phyloP scores from a whole-genome alignment of 768 basidiomycete species.

The Leccinum olivaceopallidum region DNA sequence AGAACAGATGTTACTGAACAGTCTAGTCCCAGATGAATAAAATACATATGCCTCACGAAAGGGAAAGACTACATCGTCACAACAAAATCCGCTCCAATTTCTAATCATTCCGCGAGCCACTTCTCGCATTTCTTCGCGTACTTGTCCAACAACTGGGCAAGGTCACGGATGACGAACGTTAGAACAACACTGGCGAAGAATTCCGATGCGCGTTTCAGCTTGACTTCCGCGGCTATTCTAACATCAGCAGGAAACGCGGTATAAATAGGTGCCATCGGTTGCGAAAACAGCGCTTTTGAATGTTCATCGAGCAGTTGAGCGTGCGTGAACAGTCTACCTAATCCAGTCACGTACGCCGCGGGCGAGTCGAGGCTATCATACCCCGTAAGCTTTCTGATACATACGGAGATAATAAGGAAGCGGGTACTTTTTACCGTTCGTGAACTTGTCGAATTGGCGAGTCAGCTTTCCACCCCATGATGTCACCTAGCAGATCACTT shows the following conservation, averaged over 20 bases:
- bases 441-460: conserved; percentile 78
- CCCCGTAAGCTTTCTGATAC: conserved; percentile 13
- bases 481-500: conserved; percentile 40
- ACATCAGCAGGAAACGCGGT: conserved; percentile 65
- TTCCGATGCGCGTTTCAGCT: conserved; percentile 81
- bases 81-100: conserved; percentile 21
- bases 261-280: conserved; percentile 72
- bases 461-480: conserved; percentile 75
- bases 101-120: conserved; percentile 77
- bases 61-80: conserved; percentile 26
- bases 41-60: conserved; percentile 33
- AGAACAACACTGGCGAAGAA: conserved; percentile 89
- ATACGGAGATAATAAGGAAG: conserved; percentile 8
- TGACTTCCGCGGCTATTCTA: conserved; percentile 64
- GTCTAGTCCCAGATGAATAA: conserved; percentile 37
- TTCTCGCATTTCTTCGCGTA: conserved; percentile 94
- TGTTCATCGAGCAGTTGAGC: conserved; percentile 88
- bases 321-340: conserved; percentile 70
- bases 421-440: conserved; percentile 85
- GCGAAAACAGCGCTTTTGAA: conserved; percentile 66
- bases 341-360: conserved; percentile 74
- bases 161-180: conserved; percentile 86
- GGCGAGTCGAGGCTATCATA: conserved; percentile 80
- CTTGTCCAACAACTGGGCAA: conserved; percentile 86
- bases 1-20: conserved; percentile 32